Percentiles rank a stretch among this genome's conserved stretches.
Evolutionary conservation across 805 yeast genomes (phyloP).

Genomic region (Yarrowia sp.): DNA sequence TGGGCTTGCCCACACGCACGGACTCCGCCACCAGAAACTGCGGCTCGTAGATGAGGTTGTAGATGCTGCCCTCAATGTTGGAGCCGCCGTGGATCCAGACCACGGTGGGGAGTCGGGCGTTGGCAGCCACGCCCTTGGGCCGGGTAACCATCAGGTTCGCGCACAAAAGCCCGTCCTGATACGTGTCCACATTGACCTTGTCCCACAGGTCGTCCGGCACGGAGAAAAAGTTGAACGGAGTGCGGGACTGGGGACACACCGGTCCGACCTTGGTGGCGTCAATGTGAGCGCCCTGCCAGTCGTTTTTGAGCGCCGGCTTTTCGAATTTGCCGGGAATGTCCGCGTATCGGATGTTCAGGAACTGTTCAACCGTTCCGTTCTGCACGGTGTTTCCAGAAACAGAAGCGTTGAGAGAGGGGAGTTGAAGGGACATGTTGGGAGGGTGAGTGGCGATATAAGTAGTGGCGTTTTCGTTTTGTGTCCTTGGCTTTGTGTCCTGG

Average conservation of each 20-base stretch:
- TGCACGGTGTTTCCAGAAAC: conserved; percentile 19
- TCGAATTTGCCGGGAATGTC: conserved; percentile 31
- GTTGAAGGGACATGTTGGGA: neutral
- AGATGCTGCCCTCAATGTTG: conserved; percentile 50
- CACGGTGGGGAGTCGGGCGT: conserved; percentile 49
- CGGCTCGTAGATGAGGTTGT: conserved; percentile 47
- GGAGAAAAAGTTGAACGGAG: conserved; percentile 54
- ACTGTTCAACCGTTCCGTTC: conserved; percentile 21
- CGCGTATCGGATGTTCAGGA: conserved; percentile 26
- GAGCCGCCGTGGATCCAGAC: conserved; percentile 54
- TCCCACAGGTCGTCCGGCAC: conserved; percentile 80
- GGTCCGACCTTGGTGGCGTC: conserved; percentile 26
- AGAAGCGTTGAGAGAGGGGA: conserved; percentile 11
- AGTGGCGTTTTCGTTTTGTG: neutral
- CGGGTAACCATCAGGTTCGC: conserved; percentile 48
- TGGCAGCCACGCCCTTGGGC: conserved; percentile 40
- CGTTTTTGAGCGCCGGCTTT: conserved; percentile 8
- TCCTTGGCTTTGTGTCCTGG: too few species aligned
- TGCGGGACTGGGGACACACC: conserved; percentile 16
- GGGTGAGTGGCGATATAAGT: too few species aligned
- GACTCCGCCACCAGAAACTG: conserved; percentile 45
- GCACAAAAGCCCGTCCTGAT: conserved; percentile 48
- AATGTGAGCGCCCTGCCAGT: conserved; percentile 19
- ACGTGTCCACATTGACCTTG: conserved; percentile 55
- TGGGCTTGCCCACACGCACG: conserved; percentile 44